Base-by-base conservation (phyloP, 1,139 yeast species). In the Candida tetrigidarum region DNA sequence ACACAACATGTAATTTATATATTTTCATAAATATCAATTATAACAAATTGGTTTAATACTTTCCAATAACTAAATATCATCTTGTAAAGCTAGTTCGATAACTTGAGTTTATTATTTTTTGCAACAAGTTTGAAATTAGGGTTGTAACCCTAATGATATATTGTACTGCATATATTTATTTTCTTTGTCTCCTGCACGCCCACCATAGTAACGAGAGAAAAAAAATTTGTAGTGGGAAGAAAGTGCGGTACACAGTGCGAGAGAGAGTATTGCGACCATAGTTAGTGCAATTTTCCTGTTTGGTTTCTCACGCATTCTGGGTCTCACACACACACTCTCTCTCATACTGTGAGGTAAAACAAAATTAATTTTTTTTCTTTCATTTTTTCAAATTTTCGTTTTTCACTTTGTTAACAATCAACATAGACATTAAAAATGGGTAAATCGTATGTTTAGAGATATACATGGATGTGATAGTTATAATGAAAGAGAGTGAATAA, bases 371-470 rank as follows among this genome's bases (percentile, higher is more conserved):
- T n/a, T n/a, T n/a, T n/a, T n/a, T n/a, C n/a, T n/a, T n/a, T n/a
- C n/a, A 42, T 37, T 37, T 37, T 37, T 40, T 23, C 16, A 18
- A 30, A 37, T 26, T 34, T 26, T 36, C 12, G 12, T n/a, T 20
- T 18, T 15, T 19, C 22, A 19, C 23, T 32, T 18, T 28, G 11
- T 32, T 19, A 14, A 18, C 37, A 22, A 35, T 28, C 38, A 42
- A 32, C 49, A 46, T 30, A 44, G 42, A 50, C 42, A 50, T 44
- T 70, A 76, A 81, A 76, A 60, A 84, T 84, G 90, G 90, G 89
- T 83, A 84, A 84, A 81, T 82, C 87, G 88, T 83, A 81, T 73
- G 85, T 75, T n/a, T n/a, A n/a, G 63, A 39, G 23, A 28, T 15
- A 30, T 35, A 15, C 25, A 37, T 27, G n/a, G 16, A 37, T 27